Conservation (phyloP, 106 monocot species). For the Xerophyta viscosa region DNA sequence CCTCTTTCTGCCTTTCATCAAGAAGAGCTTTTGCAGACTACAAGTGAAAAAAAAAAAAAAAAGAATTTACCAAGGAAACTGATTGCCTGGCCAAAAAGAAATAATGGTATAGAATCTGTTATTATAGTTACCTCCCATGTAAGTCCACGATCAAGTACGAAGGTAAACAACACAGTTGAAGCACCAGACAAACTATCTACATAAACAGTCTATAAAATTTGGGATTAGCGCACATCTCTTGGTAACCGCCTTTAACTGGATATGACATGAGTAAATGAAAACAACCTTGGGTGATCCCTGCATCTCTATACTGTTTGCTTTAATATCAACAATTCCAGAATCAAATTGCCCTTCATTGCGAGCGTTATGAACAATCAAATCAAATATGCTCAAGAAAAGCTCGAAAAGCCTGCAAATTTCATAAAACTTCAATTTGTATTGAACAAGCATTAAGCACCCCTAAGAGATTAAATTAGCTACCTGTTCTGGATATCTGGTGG, state of each 20-base stretch:
- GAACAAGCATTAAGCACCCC: background rate
- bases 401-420: conserved; percentile 72
- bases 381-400: conserved; percentile 75
- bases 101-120: too few species aligned
- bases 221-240: conserved; percentile 1
- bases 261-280: background rate
- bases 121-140: conserved; percentile 75
- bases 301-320: conserved; percentile 66
- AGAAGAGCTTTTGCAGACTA: conserved; percentile 72
- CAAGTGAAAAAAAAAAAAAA: background rate
- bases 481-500: conserved; percentile 93
- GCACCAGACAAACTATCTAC: conserved; percentile 87
- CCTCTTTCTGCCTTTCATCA: conserved; percentile 60
- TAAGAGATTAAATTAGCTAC: conserved; percentile 16
- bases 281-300: conserved; percentile 71
- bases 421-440: conserved; percentile 1
- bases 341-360: conserved; percentile 91
- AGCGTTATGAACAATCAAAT: conserved; percentile 73
- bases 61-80: too few species aligned
- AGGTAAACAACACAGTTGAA: conserved; percentile 72
- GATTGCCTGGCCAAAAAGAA: too few species aligned
- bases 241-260: background rate
- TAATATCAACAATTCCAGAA: conserved; percentile 95
- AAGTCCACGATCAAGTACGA: conserved; percentile 77
- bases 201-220: conserved; percentile 66